Base-by-base conservation (phyloP, 179 eudicot species). In the Spinacia oleracea region DNA sequence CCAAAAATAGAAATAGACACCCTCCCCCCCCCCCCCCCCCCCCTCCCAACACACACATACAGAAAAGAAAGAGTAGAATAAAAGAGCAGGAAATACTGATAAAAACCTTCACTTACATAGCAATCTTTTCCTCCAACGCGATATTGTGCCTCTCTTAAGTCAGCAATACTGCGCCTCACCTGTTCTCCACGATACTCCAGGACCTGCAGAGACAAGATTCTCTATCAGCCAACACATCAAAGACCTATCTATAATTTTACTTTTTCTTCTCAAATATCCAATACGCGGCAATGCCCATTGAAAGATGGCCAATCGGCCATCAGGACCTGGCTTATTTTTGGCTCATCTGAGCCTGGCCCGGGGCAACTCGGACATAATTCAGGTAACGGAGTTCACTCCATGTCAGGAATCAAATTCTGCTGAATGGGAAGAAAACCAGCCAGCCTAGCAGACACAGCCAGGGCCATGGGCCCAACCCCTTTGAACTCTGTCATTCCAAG, bases 141-240 rank as follows among this genome's bases (percentile, higher is more conserved):
- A 83, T 94, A 96, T 31, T 81, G 87, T 74, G 88, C 89, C 85
- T 94, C 99, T 85, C 99, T 89, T 78, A 92, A 82, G 88, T 96
- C 99, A 71, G 98, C 99, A 85, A 96, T 86, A 79, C 90, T 89
- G 64, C 89, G 93, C 88, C 99, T 89, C 80, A 96, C 98, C 77
- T 92, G 92, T 89, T 94, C 98, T 74, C 99, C 99, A 68, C 94
- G 97, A 87, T 96, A 96, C 81, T 96, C 99, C 67, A 93, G 78
- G 76, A 93, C 93, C 98, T 95, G 89, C n/a, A 70, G 81, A 71
- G 62, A 31, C 34, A 84, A 68, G 38, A 34, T 42, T 58, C 48
- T 59, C 46, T n/a, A 48, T 59, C 81, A 73, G 20, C 51, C 74
- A 74, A n/a, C 56, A 43, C 59, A 27, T 46, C 7, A n/a, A 5